Conservation (phyloP, 2,329 filamentous ascomycete genomes). For the Exophiala mesophila region DNA sequence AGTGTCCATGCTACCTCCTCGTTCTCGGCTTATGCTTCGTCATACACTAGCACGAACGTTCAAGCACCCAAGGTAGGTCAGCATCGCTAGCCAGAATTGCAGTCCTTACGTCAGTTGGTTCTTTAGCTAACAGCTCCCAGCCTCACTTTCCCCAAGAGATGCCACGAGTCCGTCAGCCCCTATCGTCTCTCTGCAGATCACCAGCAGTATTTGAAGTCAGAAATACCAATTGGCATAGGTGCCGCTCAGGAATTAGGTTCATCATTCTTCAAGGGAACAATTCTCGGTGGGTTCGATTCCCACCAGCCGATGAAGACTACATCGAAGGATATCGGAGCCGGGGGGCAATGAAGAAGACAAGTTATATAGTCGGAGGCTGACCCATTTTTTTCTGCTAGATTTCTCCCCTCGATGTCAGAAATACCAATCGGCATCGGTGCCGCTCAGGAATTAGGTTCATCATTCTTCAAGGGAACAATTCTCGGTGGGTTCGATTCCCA, state of each 20-base stretch:
- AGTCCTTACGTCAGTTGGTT: not conserved
- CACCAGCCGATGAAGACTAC: conserved; percentile 3
- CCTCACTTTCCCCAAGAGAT: not conserved
- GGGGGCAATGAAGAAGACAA: conserved; percentile 1
- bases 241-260: not conserved
- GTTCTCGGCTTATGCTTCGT: not conserved
- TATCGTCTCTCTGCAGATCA: not conserved
- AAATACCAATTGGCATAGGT: conserved; percentile 2
- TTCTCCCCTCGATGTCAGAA: not conserved
- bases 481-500: not conserved
- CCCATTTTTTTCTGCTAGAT: not conserved
- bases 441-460: not conserved
- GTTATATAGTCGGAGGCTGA: not conserved
- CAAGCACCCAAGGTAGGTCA: conserved; percentile 1
- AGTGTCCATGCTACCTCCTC: not conserved
- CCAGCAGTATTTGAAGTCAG: conserved; percentile 2
- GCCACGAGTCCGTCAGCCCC: not conserved
- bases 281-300: conserved; percentile 1
- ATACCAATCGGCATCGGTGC: not conserved
- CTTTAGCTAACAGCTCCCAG: not conserved
- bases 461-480: not conserved
- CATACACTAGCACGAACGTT: not conserved
- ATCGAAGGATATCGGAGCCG: conserved; percentile 2
- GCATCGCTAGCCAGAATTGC: not conserved
- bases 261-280: conserved; percentile 2